phyloP scores from a whole-genome alignment of 2,329 filamentous ascomycete species.

The Hortaea sp. region DNA sequence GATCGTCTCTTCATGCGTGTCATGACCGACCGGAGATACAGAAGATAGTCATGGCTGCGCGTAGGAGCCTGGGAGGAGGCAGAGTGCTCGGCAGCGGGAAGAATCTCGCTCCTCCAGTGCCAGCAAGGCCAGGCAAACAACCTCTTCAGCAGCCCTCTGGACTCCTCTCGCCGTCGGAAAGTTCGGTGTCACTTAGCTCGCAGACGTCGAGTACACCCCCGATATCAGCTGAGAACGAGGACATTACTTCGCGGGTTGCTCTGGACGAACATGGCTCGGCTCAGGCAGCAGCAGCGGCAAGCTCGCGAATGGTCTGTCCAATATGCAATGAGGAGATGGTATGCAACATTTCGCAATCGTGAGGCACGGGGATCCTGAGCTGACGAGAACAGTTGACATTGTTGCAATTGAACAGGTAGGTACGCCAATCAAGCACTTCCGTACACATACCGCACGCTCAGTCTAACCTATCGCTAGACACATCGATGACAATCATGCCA shows the following conservation, averaged over 20 bases:
- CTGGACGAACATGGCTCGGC: constrained; percentile 50
- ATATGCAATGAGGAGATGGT: constrained; percentile 99
- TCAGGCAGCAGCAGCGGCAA: constrained; percentile 47
- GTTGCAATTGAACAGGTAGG: constrained; percentile 74
- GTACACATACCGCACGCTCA: no score
- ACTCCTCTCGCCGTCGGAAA: constrained; percentile 54
- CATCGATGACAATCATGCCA: constrained; percentile 82
- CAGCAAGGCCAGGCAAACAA: constrained; percentile 17
- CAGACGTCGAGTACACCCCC: constrained; percentile 60
- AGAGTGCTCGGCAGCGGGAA: constrained; percentile 81
- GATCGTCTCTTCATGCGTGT: no score
- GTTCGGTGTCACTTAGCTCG: constrained; percentile 69
- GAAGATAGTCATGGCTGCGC: constrained; percentile 56
- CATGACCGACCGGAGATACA: no score
- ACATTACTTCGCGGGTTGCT: constrained; percentile 72
- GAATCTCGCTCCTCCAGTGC: constrained; percentile 58
- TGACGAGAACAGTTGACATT: constrained; percentile 61
- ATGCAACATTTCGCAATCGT: constrained; percentile 8
- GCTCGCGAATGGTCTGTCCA: constrained; percentile 73
- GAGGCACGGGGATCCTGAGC: constrained; percentile 3
- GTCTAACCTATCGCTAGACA: constrained; percentile 40
- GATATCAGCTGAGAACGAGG: constrained; percentile 61
- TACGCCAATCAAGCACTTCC: constrained; percentile 3
- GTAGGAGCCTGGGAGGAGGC: constrained; percentile 77
- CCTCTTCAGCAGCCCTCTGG: constrained; percentile 29